Conservation (phyloP, 148 eudicot genomes). For the Cornus suecica region DNA sequence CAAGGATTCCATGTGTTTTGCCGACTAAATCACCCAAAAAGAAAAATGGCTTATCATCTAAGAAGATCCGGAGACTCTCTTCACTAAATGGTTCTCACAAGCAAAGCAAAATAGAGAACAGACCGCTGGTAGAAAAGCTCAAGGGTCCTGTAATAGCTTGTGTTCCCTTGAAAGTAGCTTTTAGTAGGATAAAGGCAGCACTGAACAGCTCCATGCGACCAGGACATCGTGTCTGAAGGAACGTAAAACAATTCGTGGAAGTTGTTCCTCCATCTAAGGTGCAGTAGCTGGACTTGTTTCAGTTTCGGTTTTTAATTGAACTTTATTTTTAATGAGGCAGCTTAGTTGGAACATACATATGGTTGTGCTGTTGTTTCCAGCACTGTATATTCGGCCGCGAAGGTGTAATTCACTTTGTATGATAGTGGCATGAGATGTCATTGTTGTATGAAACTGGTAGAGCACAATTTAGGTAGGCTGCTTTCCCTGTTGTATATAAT, state of each 20-base stretch:
- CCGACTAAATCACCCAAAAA: slow-evolving; percentile 37
- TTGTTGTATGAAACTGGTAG: slow-evolving; percentile 4
- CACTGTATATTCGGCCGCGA: slow-evolving; percentile 12
- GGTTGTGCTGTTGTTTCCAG: slow-evolving; percentile 12
- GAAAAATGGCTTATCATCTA: slow-evolving; percentile 42
- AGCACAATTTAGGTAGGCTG: slow-evolving; percentile 4
- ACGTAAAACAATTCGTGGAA: slow-evolving; percentile 17
- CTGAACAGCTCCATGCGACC: slow-evolving; percentile 41
- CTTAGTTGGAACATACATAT: slow-evolving; percentile 4
- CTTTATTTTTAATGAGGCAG: background rate
- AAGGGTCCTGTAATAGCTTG: slow-evolving; percentile 63
- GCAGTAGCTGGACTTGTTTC: slow-evolving; percentile 2
- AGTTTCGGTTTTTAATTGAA: slow-evolving; percentile 10
- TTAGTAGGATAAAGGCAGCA: slow-evolving; percentile 71
- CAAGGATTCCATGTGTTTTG: slow-evolving; percentile 18
- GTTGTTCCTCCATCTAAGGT: background rate
- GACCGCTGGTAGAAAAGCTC: slow-evolving; percentile 38
- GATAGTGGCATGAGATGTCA: background rate
- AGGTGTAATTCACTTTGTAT: slow-evolving; percentile 16
- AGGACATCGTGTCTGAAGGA: slow-evolving; percentile 11
- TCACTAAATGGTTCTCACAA: slow-evolving; percentile 49
- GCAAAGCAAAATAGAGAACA: slow-evolving; percentile 28
- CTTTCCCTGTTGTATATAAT: slow-evolving; percentile 13
- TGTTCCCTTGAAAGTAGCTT: slow-evolving; percentile 75
- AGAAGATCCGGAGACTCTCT: slow-evolving; percentile 77